Conservation (phyloP, 2,329 filamentous ascomycete species). For the Fusarium proliferatum region DNA sequence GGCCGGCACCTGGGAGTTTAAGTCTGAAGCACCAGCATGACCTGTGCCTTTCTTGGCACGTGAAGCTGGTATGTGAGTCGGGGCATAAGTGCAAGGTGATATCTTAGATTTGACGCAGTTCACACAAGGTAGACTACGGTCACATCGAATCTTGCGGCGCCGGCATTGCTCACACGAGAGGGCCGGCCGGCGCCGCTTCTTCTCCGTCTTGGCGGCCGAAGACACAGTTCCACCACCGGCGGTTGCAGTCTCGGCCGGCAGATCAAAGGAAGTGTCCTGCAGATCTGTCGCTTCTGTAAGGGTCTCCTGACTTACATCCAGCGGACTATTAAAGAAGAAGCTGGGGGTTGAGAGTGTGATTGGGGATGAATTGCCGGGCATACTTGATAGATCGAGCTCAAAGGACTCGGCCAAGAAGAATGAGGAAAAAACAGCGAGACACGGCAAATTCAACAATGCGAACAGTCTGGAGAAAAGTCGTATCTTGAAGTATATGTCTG, state of each 20-base stretch:
- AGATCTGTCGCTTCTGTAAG: background rate
- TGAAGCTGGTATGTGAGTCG: conserved; percentile 49
- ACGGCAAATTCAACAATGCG: conserved; percentile 17
- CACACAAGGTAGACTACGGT: conserved; percentile 67
- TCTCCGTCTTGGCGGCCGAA: conserved; percentile 40
- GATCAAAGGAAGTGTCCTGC: conserved; percentile 5
- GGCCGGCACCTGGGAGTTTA: conserved; percentile 31
- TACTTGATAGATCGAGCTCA: background rate
- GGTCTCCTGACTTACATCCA: conserved; percentile 15
- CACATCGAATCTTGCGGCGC: conserved; percentile 70
- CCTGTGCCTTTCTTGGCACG: conserved; percentile 34
- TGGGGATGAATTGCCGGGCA: conserved; percentile 13
- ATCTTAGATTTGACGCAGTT: conserved; percentile 69
- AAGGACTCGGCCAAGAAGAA: background rate
- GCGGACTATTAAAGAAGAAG: conserved; percentile 30
- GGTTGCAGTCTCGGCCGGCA: background rate
- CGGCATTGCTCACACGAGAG: conserved; percentile 68
- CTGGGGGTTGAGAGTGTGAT: conserved; percentile 23
- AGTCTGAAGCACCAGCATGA: background rate
- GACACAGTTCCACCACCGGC: conserved; percentile 8
- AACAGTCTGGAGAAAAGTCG: background rate
- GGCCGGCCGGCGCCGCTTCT: conserved; percentile 55
- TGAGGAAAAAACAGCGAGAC: conserved; percentile 6
- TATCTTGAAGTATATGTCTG: background rate
- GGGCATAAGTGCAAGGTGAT: conserved; percentile 64